Conservation (phyloP, 176 grass and related monocot genomes). For the Cenchrus fungigraminus region DNA sequence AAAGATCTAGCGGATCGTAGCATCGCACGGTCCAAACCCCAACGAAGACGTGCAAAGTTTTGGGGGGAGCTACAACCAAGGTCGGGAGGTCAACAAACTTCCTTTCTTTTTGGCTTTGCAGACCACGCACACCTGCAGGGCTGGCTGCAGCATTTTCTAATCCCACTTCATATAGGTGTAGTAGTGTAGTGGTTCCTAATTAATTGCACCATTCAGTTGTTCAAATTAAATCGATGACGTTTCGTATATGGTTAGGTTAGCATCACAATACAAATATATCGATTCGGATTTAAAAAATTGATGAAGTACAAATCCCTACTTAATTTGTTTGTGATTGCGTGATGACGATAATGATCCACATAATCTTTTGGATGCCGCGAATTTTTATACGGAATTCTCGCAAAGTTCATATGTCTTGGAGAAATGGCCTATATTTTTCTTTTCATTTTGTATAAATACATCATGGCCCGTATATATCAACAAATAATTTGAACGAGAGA, state of each 20-base stretch:
- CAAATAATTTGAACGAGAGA: no score
- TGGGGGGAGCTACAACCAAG: constrained; percentile 30
- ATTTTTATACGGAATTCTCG: no score
- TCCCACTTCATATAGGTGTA: background rate
- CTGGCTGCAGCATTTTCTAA: background rate
- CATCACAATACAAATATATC: background rate
- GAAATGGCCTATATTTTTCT: background rate
- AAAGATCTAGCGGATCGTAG: constrained; percentile 44
- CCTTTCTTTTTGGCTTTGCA: constrained; percentile 9
- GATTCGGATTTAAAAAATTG: no score
- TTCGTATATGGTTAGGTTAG: background rate
- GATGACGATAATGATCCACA: no score
- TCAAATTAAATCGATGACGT: background rate
- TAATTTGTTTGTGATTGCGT: no score
- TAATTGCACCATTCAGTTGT: background rate
- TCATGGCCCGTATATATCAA: no score
- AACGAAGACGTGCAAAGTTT: background rate
- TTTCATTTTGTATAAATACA: background rate
- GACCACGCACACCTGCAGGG: background rate
- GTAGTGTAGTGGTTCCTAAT: background rate
- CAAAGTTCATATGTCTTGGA: no score
- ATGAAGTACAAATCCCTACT: no score
- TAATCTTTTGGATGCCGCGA: no score
- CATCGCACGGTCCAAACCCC: constrained; percentile 2
- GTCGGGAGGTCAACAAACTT: constrained; percentile 47